phyloP scores from a whole-genome alignment of 2,329 filamentous ascomycete species.

The Talaromyces atroroseus region DNA sequence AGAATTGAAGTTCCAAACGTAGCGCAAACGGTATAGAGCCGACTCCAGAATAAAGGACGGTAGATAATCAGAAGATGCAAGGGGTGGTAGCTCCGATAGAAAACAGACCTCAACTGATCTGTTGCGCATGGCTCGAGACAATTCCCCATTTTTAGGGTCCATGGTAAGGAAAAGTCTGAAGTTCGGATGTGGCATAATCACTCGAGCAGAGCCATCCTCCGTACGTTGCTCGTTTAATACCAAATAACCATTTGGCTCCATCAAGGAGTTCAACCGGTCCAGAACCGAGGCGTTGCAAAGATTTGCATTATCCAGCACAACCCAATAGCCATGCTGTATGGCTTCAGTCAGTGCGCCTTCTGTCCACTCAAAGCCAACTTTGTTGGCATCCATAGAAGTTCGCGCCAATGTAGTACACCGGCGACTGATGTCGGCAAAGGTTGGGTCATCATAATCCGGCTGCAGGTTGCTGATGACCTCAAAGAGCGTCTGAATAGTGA shows the following conservation, averaged over 20 bases:
- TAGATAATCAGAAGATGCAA: constrained; percentile 15
- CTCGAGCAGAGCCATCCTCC: constrained; percentile 69
- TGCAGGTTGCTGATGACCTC: constrained; percentile 30
- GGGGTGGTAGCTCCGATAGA: constrained; percentile 37
- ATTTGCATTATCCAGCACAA: constrained; percentile 95
- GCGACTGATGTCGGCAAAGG: constrained; percentile 45
- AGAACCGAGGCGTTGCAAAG: constrained; percentile 92
- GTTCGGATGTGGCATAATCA: constrained; percentile 74
- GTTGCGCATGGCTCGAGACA: constrained; percentile 95
- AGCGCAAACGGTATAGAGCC: constrained; percentile 34
- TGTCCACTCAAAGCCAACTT: constrained; percentile 89
- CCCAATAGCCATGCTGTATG: constrained; percentile 78
- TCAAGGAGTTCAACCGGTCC: constrained; percentile 86
- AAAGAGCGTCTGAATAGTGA: constrained; percentile 27
- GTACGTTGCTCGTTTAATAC: constrained; percentile 92
- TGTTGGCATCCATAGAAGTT: constrained; percentile 55
- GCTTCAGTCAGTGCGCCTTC: constrained; percentile 89
- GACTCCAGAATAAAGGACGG: constrained; percentile 37
- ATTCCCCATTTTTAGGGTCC: constrained; percentile 84
- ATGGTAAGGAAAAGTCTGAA: constrained; percentile 93
- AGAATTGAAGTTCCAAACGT: constrained; percentile 25
- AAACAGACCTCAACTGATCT: constrained; percentile 86
- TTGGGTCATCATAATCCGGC: constrained; percentile 41
- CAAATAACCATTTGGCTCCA: constrained; percentile 82
- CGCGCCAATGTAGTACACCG: constrained; percentile 49